Conservation (phyloP, 2,329 filamentous ascomycete genomes). For the Teratosphaeria zuluensis region DNA sequence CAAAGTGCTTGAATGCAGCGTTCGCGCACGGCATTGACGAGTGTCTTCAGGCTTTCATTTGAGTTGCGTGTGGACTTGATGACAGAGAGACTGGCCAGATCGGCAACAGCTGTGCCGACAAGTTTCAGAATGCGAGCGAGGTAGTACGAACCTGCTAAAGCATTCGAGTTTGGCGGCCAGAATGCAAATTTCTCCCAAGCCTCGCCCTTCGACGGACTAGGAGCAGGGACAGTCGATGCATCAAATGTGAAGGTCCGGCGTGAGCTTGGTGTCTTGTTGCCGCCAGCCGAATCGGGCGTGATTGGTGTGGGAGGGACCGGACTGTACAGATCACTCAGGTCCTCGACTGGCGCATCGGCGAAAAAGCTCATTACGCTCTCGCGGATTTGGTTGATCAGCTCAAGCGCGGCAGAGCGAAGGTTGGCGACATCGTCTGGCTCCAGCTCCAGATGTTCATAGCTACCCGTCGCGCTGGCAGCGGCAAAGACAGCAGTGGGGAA, state of each 20-base stretch:
- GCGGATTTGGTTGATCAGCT: slow-evolving; percentile 74
- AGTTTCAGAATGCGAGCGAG: slow-evolving; percentile 71
- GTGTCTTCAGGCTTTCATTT: slow-evolving; percentile 61
- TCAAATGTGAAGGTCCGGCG: slow-evolving; percentile 67
- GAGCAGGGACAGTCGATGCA: slow-evolving; percentile 62
- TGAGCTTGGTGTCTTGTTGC: slow-evolving; percentile 1
- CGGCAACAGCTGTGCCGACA: slow-evolving; percentile 76
- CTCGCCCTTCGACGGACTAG: slow-evolving; percentile 68
- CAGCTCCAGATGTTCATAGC: slow-evolving; percentile 73
- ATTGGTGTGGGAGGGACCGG: slow-evolving; percentile 62
- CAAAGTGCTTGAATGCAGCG: slow-evolving; percentile 77
- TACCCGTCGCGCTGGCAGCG: slow-evolving; percentile 38
- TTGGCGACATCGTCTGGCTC: slow-evolving; percentile 60
- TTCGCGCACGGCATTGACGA: slow-evolving; percentile 73
- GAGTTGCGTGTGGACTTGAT: slow-evolving; percentile 46
- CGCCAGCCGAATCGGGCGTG: slow-evolving; percentile 48
- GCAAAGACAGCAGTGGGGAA: slow-evolving; percentile 47
- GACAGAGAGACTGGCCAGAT: slow-evolving; percentile 67
- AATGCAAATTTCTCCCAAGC: slow-evolving; percentile 91
- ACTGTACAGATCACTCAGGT: slow-evolving; percentile 79
- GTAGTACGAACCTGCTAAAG: slow-evolving; percentile 84
- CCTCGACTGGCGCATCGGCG: slow-evolving; percentile 76
- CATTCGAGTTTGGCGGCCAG: slow-evolving; percentile 90
- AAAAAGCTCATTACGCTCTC: slow-evolving; percentile 77
- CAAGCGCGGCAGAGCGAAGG: slow-evolving; percentile 66